phyloP scores from a whole-genome alignment of 176 grass and related monocot species.

The Avena sativa region DNA sequence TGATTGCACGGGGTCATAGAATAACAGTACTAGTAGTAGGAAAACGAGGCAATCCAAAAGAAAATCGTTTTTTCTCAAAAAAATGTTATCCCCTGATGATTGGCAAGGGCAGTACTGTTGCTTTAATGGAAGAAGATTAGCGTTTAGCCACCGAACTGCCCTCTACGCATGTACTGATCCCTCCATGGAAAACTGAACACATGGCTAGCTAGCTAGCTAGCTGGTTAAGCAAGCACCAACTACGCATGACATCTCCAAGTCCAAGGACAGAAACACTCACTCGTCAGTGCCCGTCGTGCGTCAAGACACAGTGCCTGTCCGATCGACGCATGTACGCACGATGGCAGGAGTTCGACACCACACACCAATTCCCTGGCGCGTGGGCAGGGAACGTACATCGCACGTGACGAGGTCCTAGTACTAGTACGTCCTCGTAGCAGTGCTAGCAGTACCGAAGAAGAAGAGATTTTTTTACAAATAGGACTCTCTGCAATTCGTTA shows the following conservation, averaged over 20 bases:
- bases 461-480: too few species aligned
- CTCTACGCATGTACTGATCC: not conserved
- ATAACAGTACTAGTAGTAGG: not conserved
- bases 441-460: too few species aligned
- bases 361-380: not conserved
- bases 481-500: too few species aligned
- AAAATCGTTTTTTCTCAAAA: not conserved
- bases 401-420: not conserved
- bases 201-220: not conserved
- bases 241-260: not conserved
- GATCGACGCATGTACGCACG: not conserved
- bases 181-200: not conserved
- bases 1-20: not conserved
- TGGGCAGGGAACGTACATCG: not conserved
- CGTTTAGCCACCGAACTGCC: not conserved
- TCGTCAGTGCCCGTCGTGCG: not conserved
- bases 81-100: not conserved
- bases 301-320: not conserved
- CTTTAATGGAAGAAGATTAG: not conserved
- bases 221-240: constrained; percentile 3
- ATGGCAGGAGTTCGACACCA: not conserved
- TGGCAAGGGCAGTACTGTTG: not conserved
- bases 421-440: not conserved
- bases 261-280: not conserved
- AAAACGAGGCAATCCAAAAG: not conserved